These are phyloP conservation scores for Penicillium sp. DNA, from an alignment of 2,329 filamentous ascomycete species.

Conservation along the genomic window DNA sequence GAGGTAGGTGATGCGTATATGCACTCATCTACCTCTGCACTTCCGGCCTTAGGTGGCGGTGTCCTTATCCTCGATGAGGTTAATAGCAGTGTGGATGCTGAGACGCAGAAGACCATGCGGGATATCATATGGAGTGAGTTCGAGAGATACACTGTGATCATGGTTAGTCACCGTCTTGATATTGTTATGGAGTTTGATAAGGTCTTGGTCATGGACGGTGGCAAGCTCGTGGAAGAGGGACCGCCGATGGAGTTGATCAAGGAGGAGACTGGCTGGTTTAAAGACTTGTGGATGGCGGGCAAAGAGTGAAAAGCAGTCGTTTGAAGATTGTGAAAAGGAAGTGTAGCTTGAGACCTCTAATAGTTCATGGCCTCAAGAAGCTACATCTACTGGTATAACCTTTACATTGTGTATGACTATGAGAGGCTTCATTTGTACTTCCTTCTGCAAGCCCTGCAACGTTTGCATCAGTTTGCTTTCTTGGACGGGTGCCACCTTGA, in stretches of 20 bases:
- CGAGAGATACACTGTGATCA: slow-evolving; percentile 27
- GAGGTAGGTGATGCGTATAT: neutral
- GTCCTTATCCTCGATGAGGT: slow-evolving; percentile 5
- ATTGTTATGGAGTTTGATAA: slow-evolving; percentile 31
- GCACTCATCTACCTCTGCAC: neutral
- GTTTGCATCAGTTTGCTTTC: too few species aligned
- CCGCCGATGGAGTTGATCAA: neutral
- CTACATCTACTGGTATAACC: too few species aligned
- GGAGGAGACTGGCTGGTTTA: neutral
- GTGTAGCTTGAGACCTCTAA: neutral
- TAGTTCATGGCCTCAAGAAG: too few species aligned
- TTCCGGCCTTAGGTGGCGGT: neutral
- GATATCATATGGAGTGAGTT: slow-evolving; percentile 19
- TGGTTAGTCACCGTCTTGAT: slow-evolving; percentile 30
- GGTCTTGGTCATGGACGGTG: slow-evolving; percentile 26
- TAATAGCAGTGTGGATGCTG: slow-evolving; percentile 10
- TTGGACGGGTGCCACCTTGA: too few species aligned
- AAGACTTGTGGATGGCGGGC: neutral
- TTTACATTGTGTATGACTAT: too few species aligned
- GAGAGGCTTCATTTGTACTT: too few species aligned
- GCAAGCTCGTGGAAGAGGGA: neutral
- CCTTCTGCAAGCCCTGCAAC: too few species aligned
- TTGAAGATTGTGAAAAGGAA: neutral
- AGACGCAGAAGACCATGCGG: slow-evolving; percentile 28
- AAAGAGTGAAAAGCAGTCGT: neutral